phyloP scores from a whole-genome alignment of 2,329 filamentous ascomycete species.

The Diaporthe sp. region DNA sequence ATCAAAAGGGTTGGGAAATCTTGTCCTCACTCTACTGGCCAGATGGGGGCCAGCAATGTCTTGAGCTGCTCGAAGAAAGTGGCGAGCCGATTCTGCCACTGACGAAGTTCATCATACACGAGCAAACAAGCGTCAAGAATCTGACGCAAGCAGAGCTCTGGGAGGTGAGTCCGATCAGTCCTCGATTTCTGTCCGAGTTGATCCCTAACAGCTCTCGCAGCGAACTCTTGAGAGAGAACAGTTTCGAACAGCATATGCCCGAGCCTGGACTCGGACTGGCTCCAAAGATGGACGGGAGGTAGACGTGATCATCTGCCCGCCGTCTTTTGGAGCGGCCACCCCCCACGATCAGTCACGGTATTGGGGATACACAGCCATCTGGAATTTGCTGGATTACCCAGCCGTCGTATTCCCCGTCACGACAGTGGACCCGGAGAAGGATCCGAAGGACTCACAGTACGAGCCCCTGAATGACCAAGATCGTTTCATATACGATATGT shows the following conservation, averaged over 20 bases:
- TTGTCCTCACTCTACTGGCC: slow-evolving; percentile 45
- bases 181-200: background rate
- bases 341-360: slow-evolving; percentile 44
- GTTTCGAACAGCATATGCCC: slow-evolving; percentile 33
- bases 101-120: slow-evolving; percentile 45
- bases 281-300: slow-evolving; percentile 44
- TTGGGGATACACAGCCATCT: slow-evolving; percentile 50
- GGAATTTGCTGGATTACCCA: slow-evolving; percentile 51
- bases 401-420: slow-evolving; percentile 46
- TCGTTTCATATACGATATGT: slow-evolving; percentile 2
- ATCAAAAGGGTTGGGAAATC: slow-evolving; percentile 43
- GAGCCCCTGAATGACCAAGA: slow-evolving; percentile 7
- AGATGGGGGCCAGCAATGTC: slow-evolving; percentile 44
- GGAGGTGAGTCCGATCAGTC: background rate
- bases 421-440: slow-evolving; percentile 23
- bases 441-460: slow-evolving; percentile 19
- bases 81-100: slow-evolving; percentile 49
- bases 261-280: slow-evolving; percentile 26
- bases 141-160: background rate
- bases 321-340: slow-evolving; percentile 44
- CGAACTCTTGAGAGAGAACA: slow-evolving; percentile 43
- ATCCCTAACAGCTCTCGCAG: slow-evolving; percentile 39
- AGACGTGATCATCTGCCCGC: slow-evolving; percentile 48
- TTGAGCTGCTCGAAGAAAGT: slow-evolving; percentile 40
- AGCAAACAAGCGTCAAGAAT: slow-evolving; percentile 35